Evolutionary conservation across 2,329 filamentous ascomycete genomes (phyloP).

Genomic region (Arachnomyces sp.): DNA sequence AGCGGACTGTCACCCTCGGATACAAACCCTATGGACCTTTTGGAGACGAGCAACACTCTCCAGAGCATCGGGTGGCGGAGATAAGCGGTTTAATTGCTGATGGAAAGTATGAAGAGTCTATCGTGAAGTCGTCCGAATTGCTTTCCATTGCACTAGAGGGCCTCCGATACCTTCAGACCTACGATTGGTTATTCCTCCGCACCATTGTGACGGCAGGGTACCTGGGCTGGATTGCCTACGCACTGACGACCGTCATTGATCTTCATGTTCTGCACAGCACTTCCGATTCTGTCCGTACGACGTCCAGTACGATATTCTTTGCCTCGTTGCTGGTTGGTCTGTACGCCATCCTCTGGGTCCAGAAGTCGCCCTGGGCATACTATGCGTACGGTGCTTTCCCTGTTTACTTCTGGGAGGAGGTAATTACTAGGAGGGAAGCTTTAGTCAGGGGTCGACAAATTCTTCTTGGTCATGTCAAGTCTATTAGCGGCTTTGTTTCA

Average conservation of each 20-base stretch:
- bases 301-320: constrained; percentile 57
- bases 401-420: constrained; percentile 92
- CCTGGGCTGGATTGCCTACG: constrained; percentile 90
- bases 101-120: constrained; percentile 66
- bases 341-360: constrained; percentile 71
- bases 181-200: constrained; percentile 94
- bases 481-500: constrained; percentile 49
- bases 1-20: constrained; percentile 65
- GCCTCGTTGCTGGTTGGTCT: constrained; percentile 66
- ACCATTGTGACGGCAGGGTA: constrained; percentile 85
- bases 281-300: constrained; percentile 56
- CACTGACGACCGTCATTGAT: constrained; percentile 80
- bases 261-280: constrained; percentile 73
- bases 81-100: constrained; percentile 62
- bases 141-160: constrained; percentile 73
- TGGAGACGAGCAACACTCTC: constrained; percentile 51
- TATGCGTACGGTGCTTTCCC: constrained; percentile 91
- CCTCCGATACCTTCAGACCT: constrained; percentile 89
- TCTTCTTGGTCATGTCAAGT: constrained; percentile 62
- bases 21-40: constrained; percentile 71
- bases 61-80: constrained; percentile 58
- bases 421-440: constrained; percentile 68
- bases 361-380: constrained; percentile 73
- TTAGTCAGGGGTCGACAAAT: constrained; percentile 58
- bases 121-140: constrained; percentile 67